Evolutionary conservation across 352 stramenopile genomes (phyloP).

Genomic region (Phytophthora colocasiae): DNA sequence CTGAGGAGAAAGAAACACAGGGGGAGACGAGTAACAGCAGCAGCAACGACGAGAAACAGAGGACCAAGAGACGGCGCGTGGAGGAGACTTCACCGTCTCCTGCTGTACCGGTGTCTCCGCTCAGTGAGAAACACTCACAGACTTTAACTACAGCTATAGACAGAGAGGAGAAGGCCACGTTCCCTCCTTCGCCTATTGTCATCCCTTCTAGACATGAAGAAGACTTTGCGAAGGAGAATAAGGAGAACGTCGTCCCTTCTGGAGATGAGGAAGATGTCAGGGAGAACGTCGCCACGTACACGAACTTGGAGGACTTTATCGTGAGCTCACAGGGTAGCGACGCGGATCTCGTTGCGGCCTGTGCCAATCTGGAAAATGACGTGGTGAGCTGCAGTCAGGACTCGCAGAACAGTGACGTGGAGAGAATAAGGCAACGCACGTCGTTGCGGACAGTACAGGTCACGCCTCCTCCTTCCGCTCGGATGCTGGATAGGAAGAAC

Average conservation of each 20-base stretch:
- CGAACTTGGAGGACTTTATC: slow-evolving; percentile 31
- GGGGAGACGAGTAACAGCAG: slow-evolving; percentile 24
- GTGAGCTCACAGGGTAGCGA: slow-evolving; percentile 36
- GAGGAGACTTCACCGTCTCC: slow-evolving; percentile 29
- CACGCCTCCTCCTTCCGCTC: slow-evolving; percentile 66
- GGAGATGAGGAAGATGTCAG: slow-evolving; percentile 32
- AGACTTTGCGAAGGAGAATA: slow-evolving; percentile 7
- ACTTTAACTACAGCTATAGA: slow-evolving; percentile 9
- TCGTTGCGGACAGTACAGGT: slow-evolving; percentile 54
- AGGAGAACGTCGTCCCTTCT: slow-evolving; percentile 13
- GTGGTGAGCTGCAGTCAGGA: slow-evolving; percentile 28
- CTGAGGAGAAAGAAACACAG: slow-evolving; percentile 24
- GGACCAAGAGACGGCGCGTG: slow-evolving; percentile 25
- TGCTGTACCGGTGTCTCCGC: slow-evolving; percentile 24
- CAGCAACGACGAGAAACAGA: slow-evolving; percentile 23
- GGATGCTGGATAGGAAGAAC: slow-evolving; percentile 74
- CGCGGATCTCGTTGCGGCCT: slow-evolving; percentile 31
- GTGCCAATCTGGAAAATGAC: slow-evolving; percentile 34
- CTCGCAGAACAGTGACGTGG: slow-evolving; percentile 32
- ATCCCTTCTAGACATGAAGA: slow-evolving; percentile 20
- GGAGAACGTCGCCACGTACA: slow-evolving; percentile 29
- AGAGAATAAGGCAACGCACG: slow-evolving; percentile 23
- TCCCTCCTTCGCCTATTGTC: slow-evolving; percentile 32
- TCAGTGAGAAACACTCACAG: slow-evolving; percentile 27
- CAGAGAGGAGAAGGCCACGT: slow-evolving; percentile 33